phyloP scores from a whole-genome alignment of 805 yeast genomes.

The Wickerhamiella spandovensis region DNA sequence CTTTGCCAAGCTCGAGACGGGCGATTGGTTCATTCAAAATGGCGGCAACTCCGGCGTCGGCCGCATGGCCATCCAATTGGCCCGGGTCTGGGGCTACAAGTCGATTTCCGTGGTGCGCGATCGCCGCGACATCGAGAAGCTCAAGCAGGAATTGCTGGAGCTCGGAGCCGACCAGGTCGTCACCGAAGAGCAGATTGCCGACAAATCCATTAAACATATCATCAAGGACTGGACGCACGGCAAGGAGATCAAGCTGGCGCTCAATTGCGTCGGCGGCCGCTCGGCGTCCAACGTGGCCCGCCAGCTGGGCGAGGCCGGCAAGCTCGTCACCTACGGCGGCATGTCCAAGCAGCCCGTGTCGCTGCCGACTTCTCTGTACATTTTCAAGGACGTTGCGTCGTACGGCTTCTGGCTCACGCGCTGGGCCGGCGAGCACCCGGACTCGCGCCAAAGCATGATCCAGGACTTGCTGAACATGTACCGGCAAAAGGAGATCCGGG shows the following conservation, averaged over 20 bases:
- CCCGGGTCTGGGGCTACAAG: slow-evolving; percentile 60
- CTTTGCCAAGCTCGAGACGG: slow-evolving; percentile 45
- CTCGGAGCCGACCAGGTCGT: slow-evolving; percentile 83
- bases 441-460: slow-evolving; percentile 43
- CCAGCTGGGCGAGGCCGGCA: slow-evolving; percentile 61
- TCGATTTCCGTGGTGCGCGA: slow-evolving; percentile 82
- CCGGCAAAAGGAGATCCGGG: slow-evolving; percentile 40
- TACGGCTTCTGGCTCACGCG: slow-evolving; percentile 77
- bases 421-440: slow-evolving; percentile 46
- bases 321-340: slow-evolving; percentile 87
- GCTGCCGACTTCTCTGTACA: slow-evolving; percentile 78
- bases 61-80: slow-evolving; percentile 79
- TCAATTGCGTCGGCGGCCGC: slow-evolving; percentile 91
- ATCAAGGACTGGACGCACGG: slow-evolving; percentile 31
- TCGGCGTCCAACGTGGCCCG: slow-evolving; percentile 72
- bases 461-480: slow-evolving; percentile 43
- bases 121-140: slow-evolving; percentile 60
- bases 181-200: slow-evolving; percentile 72
- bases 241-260: slow-evolving; percentile 55
- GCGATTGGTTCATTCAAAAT: slow-evolving; percentile 87
- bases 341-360: slow-evolving; percentile 93
- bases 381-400: slow-evolving; percentile 75
- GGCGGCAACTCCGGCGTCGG: slow-evolving; percentile 97
- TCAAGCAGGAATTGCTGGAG: slow-evolving; percentile 38
- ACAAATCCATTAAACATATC: slow-evolving; percentile 49